Conservation (phyloP, 345 rosid genomes). For the Arabidopsis thaliana region TAIR10.1 NC_003070.9:22970501-22971000, state of each 20-base stretch:
- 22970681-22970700: constrained; percentile 6
- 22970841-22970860: constrained; percentile 35
- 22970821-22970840: constrained; percentile 19
- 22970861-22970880: constrained; percentile 39
- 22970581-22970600: constrained; percentile 14
- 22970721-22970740: constrained; percentile 42
- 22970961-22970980: constrained; percentile 42
- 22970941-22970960: neutral
- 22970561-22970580: neutral
- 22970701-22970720: neutral
- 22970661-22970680: neutral
- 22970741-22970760: constrained; percentile 27
- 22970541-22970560: constrained; percentile 8
- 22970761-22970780: constrained; percentile 36
- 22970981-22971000: constrained; percentile 21
- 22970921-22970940: neutral
- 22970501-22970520: neutral
- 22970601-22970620: neutral
- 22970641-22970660: neutral
- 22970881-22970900: constrained; percentile 31
- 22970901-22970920: neutral
- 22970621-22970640: constrained; percentile 2
- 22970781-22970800: constrained; percentile 17
- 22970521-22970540: neutral
- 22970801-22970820: neutral